Base-by-base conservation (phyloP, 1,284 basidiomycete genomes). In the Malassezia furfur region DNA sequence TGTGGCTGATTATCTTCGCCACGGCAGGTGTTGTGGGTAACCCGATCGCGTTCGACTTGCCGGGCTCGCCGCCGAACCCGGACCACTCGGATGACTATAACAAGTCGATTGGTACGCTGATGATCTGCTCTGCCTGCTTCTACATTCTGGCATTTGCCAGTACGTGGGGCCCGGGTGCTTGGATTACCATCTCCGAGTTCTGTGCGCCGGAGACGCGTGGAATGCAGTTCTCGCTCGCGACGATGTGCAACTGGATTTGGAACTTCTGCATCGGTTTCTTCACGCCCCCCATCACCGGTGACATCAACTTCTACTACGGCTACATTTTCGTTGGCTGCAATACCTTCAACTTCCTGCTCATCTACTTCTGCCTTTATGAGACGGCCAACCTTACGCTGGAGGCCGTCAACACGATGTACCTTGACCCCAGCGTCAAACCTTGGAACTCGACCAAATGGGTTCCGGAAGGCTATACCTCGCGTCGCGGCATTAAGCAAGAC, bases 191-290 rank as follows among this genome's bases (percentile, higher is more conserved):
- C 49, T 66, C 68, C 3, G 86, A 88, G 75, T 85, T 84, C 1
- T 87, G 87, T 79, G 82, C 84, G 0, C 85, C 84, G 12, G 78
- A 82, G 39, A 86, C 85, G 5, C 80, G 86, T 53, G 84, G 85
- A 5, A 86, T 85, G 75, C 86, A 87, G 69, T 85, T 82, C 11
- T 81, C 84, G 15, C 74, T 88, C 36, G 80, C 85, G 1, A 86
- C 85, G 0, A 80, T 83, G 0, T 78, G 79, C 39, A 84, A 84
- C 77, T 84, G 84, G 84, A 74, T 81, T 19, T 59, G 56, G 81
- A 86, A 86, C 74, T 87, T 87, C 79, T 77, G 86, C 51, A 77
- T 87, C 57, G 82, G 82, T 1, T 86, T 85, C 80, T 86, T 86
- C 77, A 60, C 61, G 9, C 48, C 60, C 10, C 62, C 67, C 10